Percentiles rank a stretch among this genome's conserved stretches.
Conservation (phyloP, 345 rosid species). For the Salix dunnii region DNA sequence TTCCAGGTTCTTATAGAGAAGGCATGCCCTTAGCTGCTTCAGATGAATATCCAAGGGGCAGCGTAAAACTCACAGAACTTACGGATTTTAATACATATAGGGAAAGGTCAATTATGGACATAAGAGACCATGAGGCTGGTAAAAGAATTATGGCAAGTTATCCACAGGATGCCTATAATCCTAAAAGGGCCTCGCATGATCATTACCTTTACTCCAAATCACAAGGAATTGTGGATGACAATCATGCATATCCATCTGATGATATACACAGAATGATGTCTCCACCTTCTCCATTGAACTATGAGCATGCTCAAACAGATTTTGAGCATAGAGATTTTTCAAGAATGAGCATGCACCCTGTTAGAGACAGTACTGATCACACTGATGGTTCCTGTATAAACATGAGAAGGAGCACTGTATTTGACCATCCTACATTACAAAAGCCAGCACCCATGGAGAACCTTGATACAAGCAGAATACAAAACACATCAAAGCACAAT, state of each 20-base stretch:
- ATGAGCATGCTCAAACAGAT: constrained; percentile 30
- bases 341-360: constrained; percentile 33
- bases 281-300: constrained; percentile 30
- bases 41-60: constrained; percentile 34
- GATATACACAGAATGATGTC: constrained; percentile 25
- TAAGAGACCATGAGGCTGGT: constrained; percentile 28
- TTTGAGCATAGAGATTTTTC: constrained; percentile 31
- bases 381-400: constrained; percentile 33
- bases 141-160: constrained; percentile 25
- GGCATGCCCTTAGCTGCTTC: constrained; percentile 30
- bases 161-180: constrained; percentile 28
- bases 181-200: constrained; percentile 32
- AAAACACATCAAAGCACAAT: constrained; percentile 29
- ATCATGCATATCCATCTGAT: constrained; percentile 31
- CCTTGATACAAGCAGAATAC: constrained; percentile 29
- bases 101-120: constrained; percentile 26
- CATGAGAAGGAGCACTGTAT: constrained; percentile 27
- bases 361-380: constrained; percentile 27
- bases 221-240: constrained; percentile 26
- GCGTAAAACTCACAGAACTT: constrained; percentile 32
- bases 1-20: constrained; percentile 28
- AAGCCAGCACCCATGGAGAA: constrained; percentile 26
- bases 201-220: constrained; percentile 30
- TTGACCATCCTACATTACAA: constrained; percentile 30
- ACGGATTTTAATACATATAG: constrained; percentile 23